Conservation (phyloP, 345 rosid species). For the Aurinia saxatilis region DNA sequence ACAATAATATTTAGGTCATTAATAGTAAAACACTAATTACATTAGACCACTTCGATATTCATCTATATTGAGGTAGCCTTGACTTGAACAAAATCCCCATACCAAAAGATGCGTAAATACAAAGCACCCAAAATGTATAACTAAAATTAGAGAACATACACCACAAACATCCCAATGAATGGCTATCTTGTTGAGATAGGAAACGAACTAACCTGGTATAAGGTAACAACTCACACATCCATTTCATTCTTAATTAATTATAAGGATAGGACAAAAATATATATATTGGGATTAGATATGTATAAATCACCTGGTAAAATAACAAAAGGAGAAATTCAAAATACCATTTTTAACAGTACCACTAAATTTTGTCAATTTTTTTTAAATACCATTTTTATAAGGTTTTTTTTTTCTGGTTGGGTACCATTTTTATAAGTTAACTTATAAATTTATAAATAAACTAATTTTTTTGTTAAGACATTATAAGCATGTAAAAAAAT, state of each 20-base stretch:
- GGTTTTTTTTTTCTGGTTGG: too few relatives aligned
- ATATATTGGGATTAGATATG: neutral
- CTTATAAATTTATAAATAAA: too few relatives aligned
- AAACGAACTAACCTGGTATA: constrained; percentile 1
- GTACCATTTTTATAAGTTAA: too few relatives aligned
- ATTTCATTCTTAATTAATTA: neutral
- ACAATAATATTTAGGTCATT: neutral
- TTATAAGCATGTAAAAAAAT: too few relatives aligned
- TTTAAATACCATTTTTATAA: too few relatives aligned
- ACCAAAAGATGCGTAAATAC: neutral
- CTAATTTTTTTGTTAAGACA: too few relatives aligned
- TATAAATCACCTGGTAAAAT: neutral
- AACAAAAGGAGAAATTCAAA: too few relatives aligned
- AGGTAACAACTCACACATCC: neutral
- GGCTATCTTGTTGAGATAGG: neutral
- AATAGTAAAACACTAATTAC: neutral
- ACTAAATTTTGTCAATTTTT: too few relatives aligned
- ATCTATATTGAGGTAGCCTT: neutral
- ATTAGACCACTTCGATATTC: neutral
- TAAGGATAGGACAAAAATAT: neutral
- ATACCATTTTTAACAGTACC: too few relatives aligned
- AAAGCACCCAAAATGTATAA: neutral
- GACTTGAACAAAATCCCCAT: neutral
- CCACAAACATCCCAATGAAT: neutral
- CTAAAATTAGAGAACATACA: neutral